Conservation (phyloP, 345 rosid genomes). For the Melaleuca quinquenervia region DNA sequence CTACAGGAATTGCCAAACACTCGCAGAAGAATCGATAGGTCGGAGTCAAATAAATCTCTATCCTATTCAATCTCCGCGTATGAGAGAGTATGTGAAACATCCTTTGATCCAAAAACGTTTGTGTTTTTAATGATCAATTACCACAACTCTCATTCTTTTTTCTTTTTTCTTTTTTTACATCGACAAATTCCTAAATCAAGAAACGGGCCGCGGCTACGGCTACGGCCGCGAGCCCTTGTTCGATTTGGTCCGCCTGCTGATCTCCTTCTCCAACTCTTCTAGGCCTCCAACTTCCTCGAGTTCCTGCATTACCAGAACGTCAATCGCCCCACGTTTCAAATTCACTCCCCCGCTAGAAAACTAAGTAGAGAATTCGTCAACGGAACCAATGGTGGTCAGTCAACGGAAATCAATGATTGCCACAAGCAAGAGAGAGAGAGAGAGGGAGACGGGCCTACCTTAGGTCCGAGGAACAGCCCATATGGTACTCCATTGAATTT, state of each 20-base stretch:
- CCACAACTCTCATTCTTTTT: not conserved
- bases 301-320: constrained; percentile 31
- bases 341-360: not conserved
- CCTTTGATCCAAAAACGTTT: not conserved
- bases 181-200: not conserved
- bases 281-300: constrained; percentile 69
- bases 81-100: not conserved
- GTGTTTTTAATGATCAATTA: not conserved
- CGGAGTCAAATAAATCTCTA: not conserved
- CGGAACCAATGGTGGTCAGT: not conserved
- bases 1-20: not conserved
- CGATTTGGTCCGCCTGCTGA: constrained; percentile 39
- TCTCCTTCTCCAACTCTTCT: constrained; percentile 72
- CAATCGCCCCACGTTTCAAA: not conserved
- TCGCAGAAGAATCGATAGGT: not conserved
- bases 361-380: not conserved
- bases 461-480: constrained; percentile 87
- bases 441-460: constrained; percentile 16
- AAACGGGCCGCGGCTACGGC: not conserved
- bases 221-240: constrained; percentile 7
- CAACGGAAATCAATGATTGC: not conserved
- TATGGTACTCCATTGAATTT: constrained; percentile 86
- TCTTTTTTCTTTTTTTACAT: not conserved
- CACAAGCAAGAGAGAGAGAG: not conserved
- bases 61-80: not conserved